Conservation (phyloP, 2,329 filamentous ascomycete genomes). For the Knufia petricola region DNA sequence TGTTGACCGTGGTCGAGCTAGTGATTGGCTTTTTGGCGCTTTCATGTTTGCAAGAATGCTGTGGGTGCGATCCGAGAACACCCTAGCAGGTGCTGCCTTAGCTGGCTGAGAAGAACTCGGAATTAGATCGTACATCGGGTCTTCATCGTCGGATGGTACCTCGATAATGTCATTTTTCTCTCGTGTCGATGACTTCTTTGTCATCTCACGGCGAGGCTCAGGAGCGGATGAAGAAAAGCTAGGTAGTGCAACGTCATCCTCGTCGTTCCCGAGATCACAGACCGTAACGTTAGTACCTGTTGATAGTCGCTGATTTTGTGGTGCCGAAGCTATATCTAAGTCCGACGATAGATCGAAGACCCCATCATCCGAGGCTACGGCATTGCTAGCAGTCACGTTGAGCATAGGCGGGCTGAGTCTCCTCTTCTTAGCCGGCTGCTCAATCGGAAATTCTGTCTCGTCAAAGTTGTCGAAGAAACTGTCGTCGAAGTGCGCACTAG, state of each 20-base stretch:
- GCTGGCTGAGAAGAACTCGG: slow-evolving; percentile 13
- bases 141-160: slow-evolving; percentile 30
- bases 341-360: slow-evolving; percentile 18
- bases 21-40: slow-evolving; percentile 7
- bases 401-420: slow-evolving; percentile 20
- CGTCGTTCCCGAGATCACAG: slow-evolving; percentile 15
- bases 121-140: slow-evolving; percentile 21
- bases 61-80: slow-evolving; percentile 34
- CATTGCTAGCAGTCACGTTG: not conserved
- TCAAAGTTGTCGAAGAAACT: slow-evolving; percentile 25
- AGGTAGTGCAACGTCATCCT: slow-evolving; percentile 30
- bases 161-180: slow-evolving; percentile 24
- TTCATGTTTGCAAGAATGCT: slow-evolving; percentile 30
- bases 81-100: slow-evolving; percentile 12
- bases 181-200: not conserved
- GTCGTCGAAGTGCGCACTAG: slow-evolving; percentile 19
- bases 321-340: not conserved
- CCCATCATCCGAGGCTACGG: not conserved
- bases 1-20: slow-evolving; percentile 12
- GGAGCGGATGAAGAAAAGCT: slow-evolving; percentile 34
- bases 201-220: slow-evolving; percentile 14
- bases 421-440: slow-evolving; percentile 26
- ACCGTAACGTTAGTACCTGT: slow-evolving; percentile 12
- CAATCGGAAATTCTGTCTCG: slow-evolving; percentile 12
- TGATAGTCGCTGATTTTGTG: not conserved